These are phyloP conservation scores for Axilococcus clingmanii DNA, from an alignment of 139 green algal genomes.

Conservation along the genomic window DNA sequence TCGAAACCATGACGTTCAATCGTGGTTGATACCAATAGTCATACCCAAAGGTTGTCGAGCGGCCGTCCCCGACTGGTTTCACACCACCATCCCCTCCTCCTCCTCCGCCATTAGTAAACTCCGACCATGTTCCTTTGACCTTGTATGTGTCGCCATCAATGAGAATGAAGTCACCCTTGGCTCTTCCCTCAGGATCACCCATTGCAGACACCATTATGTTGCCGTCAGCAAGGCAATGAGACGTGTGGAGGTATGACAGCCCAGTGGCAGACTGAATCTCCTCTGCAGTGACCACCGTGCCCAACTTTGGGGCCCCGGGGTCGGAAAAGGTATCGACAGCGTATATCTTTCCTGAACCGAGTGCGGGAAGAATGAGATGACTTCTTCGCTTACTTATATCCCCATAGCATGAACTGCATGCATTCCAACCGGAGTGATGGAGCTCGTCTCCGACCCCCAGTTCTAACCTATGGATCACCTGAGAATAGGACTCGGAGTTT, in stretches of 20 bases:
- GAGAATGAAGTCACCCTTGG: conserved; percentile 62
- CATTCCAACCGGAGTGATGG: conserved; percentile 77
- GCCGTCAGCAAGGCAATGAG: conserved; percentile 57
- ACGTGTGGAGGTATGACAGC: conserved; percentile 52
- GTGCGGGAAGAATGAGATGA: conserved; percentile 52
- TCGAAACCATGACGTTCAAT: conserved; percentile 70
- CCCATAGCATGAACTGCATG: conserved; percentile 57
- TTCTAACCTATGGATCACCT: conserved; percentile 57
- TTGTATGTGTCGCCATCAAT: conserved; percentile 52
- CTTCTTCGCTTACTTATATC: conserved; percentile 36
- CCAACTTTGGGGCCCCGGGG: conserved; percentile 38
- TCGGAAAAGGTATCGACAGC: conserved; percentile 46
- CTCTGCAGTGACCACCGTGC: conserved; percentile 41
- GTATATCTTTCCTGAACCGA: conserved; percentile 15
- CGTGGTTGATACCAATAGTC: conserved; percentile 64
- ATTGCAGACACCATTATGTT: conserved; percentile 41
- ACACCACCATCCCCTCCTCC: conserved; percentile 13
- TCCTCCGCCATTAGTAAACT: background rate
- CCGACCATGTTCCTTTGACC: conserved; percentile 55
- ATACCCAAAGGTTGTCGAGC: background rate
- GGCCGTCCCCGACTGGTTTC: conserved; percentile 7
- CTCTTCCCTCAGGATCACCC: conserved; percentile 48
- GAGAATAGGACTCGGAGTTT: conserved; percentile 20
- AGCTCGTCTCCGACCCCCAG: conserved; percentile 70
- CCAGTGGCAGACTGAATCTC: conserved; percentile 40